Evolutionary conservation across 345 rosid genomes (phyloP), one percentile per base, ranked within the genome.

Genomic region (Citrus hindsii): DNA sequence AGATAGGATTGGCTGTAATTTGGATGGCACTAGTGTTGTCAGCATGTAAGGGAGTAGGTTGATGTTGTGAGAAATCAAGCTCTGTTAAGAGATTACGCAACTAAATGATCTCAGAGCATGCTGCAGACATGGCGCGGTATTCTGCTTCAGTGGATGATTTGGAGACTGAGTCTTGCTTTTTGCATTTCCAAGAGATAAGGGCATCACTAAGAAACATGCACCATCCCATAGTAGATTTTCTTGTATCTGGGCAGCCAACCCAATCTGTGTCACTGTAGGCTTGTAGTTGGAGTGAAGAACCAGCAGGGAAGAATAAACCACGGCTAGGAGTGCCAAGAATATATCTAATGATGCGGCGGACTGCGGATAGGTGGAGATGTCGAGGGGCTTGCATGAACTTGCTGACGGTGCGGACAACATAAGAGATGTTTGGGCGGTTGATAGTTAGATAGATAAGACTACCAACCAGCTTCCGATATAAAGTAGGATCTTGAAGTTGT

Each of bases 1-100:
- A 78, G 25, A 71, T 4, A 12, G 1, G 81, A 35, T 71, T 78
- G 12, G 53, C 14, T 3, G 12, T 0, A 70, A 70, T 71, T 25
- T 62, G 24, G 9, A 69, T 77, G 8, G 7, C 72, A 79, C 67
- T 71, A 2, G 40, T 79, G 18, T 74, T 74, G 48, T 67, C 35
- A 4, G 19, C 51, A 79, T 53, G 42, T 3, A 67, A 25, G 8
- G 48, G 46, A 55, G 51, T 79, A 33, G 61, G 35, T 51, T 32
- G 9, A 33, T 0, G 0, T 12, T 19, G 62, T 7, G 38, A 3
- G 22, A 67, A 74, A 32, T 60, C 66, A 24, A 75, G 33, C 56
- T 75, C 55, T 35, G 3, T 33, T 0, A 72, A 10, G 14, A 62
- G 75, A 38, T 70, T 70, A 12, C 12, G 12, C 5, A 61, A 40